Evolutionary conservation across 768 basidiomycete genomes (phyloP), one percentile per base, ranked within the genome.

Genomic region (Mycena rebaudengoi): DNA sequence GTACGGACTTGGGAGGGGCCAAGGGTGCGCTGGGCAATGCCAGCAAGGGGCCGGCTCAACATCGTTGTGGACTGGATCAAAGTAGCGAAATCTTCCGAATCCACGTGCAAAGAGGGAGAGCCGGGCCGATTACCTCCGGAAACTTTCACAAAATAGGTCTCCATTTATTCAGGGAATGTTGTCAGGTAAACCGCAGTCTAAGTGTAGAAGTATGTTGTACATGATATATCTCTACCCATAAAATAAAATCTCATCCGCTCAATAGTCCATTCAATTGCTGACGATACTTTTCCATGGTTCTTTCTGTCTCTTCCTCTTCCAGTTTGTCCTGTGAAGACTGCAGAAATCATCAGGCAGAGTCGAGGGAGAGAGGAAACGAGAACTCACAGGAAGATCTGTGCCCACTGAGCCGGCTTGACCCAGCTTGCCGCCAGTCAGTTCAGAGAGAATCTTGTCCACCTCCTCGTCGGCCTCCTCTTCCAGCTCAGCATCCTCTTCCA

Each of bases 401-500:
- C 84, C 85, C 50, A 91, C 93, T 25, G 85, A 75, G 13, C 93
- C 94, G 43, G 88, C 92, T 73, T 91, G 86, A 7, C 96, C 96
- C n/a, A 98, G 82, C 78, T 97, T 97, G 55, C 96, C 98, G 66
- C 98, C 90, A 10, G 98, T 99, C 62, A 99, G 83, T 59, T 98
- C 96, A 70, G 91, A 98, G 37, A 99, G 75, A 14, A 99, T 93
- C 74, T 96, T 98, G 73, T 99, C 98, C 11, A 99, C 94, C 74
- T 99, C 98, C 12, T 88, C 94, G 70, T 98, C 96, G 5, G 98
- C 98, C 78, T 99, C 98, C 68, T 96, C 96, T 71, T 95, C 94
- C 29, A 99, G 76, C 69, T 96, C 97, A 66, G 97, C 96, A 43
- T 98, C 96, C 48, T 97, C 95, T 5, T 96, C 95, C 76, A 95